phyloP scores from a whole-genome alignment of 192 early-diverging fungal genomes.

The Haplosporangium gracile region DNA sequence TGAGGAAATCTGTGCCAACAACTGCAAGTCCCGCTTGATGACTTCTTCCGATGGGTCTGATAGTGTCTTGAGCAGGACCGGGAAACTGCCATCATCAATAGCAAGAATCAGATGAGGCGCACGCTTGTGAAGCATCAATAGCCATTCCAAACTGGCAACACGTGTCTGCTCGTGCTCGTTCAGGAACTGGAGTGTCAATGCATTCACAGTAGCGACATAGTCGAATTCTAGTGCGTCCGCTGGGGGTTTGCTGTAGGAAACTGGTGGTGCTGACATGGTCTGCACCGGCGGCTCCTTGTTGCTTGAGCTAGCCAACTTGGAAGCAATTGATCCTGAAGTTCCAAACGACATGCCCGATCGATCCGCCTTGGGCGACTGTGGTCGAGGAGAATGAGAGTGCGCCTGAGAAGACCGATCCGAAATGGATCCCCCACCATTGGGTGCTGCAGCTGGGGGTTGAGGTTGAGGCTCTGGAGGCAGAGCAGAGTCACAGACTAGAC shows the following conservation, averaged over 20 bases:
- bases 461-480: conserved; percentile 52
- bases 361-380: conserved; percentile 52
- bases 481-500: conserved; percentile 78
- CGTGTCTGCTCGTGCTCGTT: conserved; percentile 96
- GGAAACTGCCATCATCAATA: conserved; percentile 90
- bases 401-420: conserved; percentile 12
- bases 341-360: conserved; percentile 48
- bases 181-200: conserved; percentile 81
- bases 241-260: conserved; percentile 1
- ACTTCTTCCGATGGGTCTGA: conserved; percentile 97
- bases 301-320: conserved; percentile 19
- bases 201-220: conserved; percentile 83
- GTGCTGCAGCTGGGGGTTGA: background rate
- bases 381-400: conserved; percentile 26
- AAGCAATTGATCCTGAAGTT: conserved; percentile 45
- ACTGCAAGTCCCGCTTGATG: conserved; percentile 90
- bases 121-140: conserved; percentile 96
- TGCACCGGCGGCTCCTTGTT: conserved; percentile 17
- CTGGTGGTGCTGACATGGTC: conserved; percentile 7
- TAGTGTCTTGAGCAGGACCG: conserved; percentile 89
- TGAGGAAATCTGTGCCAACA: conserved; percentile 95
- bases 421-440: conserved; percentile 9
- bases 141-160: conserved; percentile 94
- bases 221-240: conserved; percentile 73
- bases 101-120: conserved; percentile 89